Percentiles rank a stretch among this genome's conserved stretches.
Evolutionary conservation across 2,329 filamentous ascomycete species (phyloP).

Genomic region (Emmonsia crescens): DNA sequence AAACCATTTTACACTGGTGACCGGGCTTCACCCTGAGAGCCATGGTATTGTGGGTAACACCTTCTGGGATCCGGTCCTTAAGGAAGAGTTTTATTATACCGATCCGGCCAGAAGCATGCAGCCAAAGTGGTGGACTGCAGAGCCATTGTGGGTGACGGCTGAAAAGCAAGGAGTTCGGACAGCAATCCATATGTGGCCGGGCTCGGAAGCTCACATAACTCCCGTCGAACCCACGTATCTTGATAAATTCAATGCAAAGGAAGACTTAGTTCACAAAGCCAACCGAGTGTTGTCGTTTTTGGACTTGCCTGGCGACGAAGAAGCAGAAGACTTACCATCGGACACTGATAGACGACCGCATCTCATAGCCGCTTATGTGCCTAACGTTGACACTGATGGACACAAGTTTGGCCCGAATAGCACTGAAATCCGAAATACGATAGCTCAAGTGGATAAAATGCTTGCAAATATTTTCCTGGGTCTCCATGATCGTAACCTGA

Average conservation of each 20-base stretch:
- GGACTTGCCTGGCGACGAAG: conserved; percentile 66
- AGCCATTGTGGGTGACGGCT: conserved; percentile 88
- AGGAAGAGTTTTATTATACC: conserved; percentile 81
- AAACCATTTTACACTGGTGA: conserved; percentile 88
- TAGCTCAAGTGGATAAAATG: conserved; percentile 72
- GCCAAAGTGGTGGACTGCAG: conserved; percentile 87
- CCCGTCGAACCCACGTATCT: conserved; percentile 66
- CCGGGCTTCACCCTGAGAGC: conserved; percentile 81
- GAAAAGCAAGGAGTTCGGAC: conserved; percentile 68
- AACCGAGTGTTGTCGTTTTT: conserved; percentile 69
- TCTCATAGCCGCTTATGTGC: conserved; percentile 88
- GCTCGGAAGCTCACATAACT: conserved; percentile 76
- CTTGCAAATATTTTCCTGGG: conserved; percentile 64
- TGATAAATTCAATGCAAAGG: conserved; percentile 73
- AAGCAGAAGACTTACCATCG: conserved; percentile 32
- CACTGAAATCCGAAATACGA: conserved; percentile 74
- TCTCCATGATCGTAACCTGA: conserved; percentile 71
- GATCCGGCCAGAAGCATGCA: conserved; percentile 65
- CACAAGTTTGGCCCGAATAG: conserved; percentile 90
- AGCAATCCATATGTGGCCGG: conserved; percentile 98
- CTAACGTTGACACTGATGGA: conserved; percentile 77
- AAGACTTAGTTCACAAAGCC: conserved; percentile 65
- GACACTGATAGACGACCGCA: conserved; percentile 59
- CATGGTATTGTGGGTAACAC: conserved; percentile 90
- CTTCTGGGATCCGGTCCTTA: conserved; percentile 74